These are phyloP conservation scores for Neonectria magnoliae DNA, from an alignment of 2,329 filamentous ascomycete species.

Conservation along the genomic window DNA sequence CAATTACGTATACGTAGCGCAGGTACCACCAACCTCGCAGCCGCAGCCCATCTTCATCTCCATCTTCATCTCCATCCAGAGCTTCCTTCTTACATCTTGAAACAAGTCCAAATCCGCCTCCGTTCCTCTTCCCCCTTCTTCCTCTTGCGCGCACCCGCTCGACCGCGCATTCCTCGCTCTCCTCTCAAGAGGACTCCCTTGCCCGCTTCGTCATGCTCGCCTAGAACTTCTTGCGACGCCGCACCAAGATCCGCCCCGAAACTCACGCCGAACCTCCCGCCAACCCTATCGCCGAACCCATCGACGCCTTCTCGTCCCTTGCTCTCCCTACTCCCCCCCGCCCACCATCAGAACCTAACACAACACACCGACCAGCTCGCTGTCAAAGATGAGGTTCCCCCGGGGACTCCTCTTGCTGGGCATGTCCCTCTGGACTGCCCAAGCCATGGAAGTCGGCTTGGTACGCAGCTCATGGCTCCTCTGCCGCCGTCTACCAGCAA, in stretches of 20 bases:
- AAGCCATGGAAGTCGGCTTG: conserved; percentile 67
- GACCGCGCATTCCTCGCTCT: background rate
- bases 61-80: conserved; percentile 10
- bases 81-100: conserved; percentile 22
- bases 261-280: background rate
- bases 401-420: conserved; percentile 61
- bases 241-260: conserved; percentile 8
- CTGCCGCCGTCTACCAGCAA: background rate
- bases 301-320: conserved; percentile 3
- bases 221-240: conserved; percentile 21
- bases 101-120: conserved; percentile 7
- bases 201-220: conserved; percentile 16
- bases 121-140: background rate
- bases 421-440: conserved; percentile 63
- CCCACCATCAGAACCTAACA: conserved; percentile 24
- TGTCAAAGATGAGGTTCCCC: conserved; percentile 64
- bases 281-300: background rate
- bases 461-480: conserved; percentile 50
- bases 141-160: background rate
- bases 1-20: conserved; percentile 42
- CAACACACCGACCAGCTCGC: conserved; percentile 14
- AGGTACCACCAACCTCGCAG: conserved; percentile 8
- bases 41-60: conserved; percentile 1
- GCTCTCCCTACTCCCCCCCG: conserved; percentile 4
- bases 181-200: background rate